Evolutionary conservation across 345 rosid species (phyloP), one percentile per base, ranked within the genome.

Genomic region (Aquilaria malaccensis): DNA sequence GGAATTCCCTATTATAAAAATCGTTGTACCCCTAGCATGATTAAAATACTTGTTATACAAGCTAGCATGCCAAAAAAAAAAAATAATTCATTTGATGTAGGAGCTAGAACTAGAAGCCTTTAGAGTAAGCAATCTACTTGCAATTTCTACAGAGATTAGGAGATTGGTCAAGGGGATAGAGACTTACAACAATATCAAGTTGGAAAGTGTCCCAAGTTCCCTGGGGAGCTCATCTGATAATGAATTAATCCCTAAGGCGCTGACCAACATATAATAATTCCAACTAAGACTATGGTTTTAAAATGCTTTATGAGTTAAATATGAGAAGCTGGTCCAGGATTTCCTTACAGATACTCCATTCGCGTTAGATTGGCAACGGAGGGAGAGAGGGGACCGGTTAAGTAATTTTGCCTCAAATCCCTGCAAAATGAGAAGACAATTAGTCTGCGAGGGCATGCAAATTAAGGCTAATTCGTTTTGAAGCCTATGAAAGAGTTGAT

Each of bases 161-260:
- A 22, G 22, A 1, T 22, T 22, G 22, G 22, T 22, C 22, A 22
- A 22, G 22, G 22, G 22, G 1, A 22, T 0, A 22, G 22, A 7
- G 43, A 37, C 87, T 78, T 81, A 85, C 96, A 88, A 50, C 14
- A 7, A 33, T 52, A 49, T 56, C 56, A 85, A 67, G 50, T 80
- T 83, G 4, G 82, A 67, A 64, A 85, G 92, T 69, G 67, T 47
- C 50, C 96, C 92, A 57, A 88, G 72, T 73, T 83, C 92, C 64
- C 63, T 74, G 10, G 92, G 96, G 49, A 88, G 65, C 69, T 85
- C 82, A 57, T 88, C 96, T 12, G 83, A 81, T 49, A 83, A 58
- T 0, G 85, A 68, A 76, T 88, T 83, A 50, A 70, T 74, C 51
- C 80, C 85, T 56, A 88, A 0, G 66, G 1, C 50, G 85, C 95